These are phyloP conservation scores for Globisporangium alternatum DNA, from an alignment of 352 stramenopile species.

Conservation along the genomic window DNA sequence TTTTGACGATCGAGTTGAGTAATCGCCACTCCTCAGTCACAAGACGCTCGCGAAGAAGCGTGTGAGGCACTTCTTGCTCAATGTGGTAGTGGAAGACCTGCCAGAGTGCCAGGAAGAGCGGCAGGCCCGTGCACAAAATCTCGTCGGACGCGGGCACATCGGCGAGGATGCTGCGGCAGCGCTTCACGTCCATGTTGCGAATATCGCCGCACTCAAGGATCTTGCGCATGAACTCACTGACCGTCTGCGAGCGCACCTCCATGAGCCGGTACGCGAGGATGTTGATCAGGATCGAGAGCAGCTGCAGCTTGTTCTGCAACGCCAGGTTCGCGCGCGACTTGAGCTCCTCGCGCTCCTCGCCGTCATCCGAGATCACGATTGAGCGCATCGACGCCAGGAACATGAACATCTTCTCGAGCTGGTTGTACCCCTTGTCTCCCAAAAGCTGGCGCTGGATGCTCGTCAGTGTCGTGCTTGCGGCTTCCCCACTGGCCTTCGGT, in stretches of 20 bases:
- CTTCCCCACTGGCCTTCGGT: conserved; percentile 19
- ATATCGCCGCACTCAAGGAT: conserved; percentile 30
- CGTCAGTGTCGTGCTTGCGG: conserved; percentile 24
- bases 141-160: conserved; percentile 58
- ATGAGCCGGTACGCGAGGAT: conserved; percentile 78
- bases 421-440: conserved; percentile 86
- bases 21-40: conserved; percentile 60
- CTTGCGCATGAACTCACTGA: conserved; percentile 54
- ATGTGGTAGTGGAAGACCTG: conserved; percentile 86
- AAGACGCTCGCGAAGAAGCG: conserved; percentile 53
- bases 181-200: conserved; percentile 31
- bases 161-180: conserved; percentile 41
- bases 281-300: conserved; percentile 83
- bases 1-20: conserved; percentile 60
- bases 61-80: conserved; percentile 71
- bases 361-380: conserved; percentile 50
- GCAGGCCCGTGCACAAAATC: conserved; percentile 64
- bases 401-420: conserved; percentile 84
- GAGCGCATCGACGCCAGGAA: conserved; percentile 79
- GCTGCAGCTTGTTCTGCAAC: conserved; percentile 81
- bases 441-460: conserved; percentile 68
- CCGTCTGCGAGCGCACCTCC: conserved; percentile 48
- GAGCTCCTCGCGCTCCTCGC: conserved; percentile 10
- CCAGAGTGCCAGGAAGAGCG: conserved; percentile 73
- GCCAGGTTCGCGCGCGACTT: conserved; percentile 61